A percentile compares a stretch with the other conserved stretches of the same genome.
Evolutionary conservation across 208 protist species (phyloP).

Genomic region (Wallacemonas sp.): DNA sequence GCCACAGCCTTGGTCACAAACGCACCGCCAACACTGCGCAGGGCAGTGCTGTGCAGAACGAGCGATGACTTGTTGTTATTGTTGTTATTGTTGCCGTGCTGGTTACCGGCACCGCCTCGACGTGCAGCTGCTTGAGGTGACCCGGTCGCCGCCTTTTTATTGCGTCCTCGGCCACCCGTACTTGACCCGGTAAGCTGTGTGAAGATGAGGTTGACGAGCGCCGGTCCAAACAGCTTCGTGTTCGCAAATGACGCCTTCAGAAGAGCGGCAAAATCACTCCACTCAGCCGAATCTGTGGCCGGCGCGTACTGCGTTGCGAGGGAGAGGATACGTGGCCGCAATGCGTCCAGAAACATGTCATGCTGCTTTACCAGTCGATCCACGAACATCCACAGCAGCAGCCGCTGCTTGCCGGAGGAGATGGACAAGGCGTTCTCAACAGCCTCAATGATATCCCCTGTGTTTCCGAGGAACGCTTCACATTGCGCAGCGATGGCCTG

Average conservation of each 20-base stretch:
- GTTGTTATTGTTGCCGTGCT: too few species aligned
- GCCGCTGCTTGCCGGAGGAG: slow-evolving; percentile 40
- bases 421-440: slow-evolving; percentile 72
- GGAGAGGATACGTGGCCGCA: slow-evolving; percentile 62
- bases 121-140: neutral
- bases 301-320: slow-evolving; percentile 53
- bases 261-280: slow-evolving; percentile 64
- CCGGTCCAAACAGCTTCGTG: slow-evolving; percentile 66
- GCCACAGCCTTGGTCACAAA: slow-evolving; percentile 73
- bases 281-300: slow-evolving; percentile 33
- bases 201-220: slow-evolving; percentile 74
- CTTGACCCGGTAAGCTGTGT: slow-evolving; percentile 43
- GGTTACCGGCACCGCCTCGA: neutral
- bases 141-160: slow-evolving; percentile 4
- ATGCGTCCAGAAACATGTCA: slow-evolving; percentile 65
- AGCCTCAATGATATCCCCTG: slow-evolving; percentile 70
- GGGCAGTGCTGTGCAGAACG: slow-evolving; percentile 58
- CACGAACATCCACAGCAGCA: slow-evolving; percentile 86
- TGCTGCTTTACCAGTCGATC: slow-evolving; percentile 87
- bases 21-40: slow-evolving; percentile 52
- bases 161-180: slow-evolving; percentile 1
- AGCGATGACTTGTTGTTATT: slow-evolving; percentile 25
- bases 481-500: slow-evolving; percentile 55
- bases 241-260: slow-evolving; percentile 65
- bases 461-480: slow-evolving; percentile 61